Conservation (phyloP, 225 moss, liverwort and hornwort genomes). For the Physcomitrium patens region DNA sequence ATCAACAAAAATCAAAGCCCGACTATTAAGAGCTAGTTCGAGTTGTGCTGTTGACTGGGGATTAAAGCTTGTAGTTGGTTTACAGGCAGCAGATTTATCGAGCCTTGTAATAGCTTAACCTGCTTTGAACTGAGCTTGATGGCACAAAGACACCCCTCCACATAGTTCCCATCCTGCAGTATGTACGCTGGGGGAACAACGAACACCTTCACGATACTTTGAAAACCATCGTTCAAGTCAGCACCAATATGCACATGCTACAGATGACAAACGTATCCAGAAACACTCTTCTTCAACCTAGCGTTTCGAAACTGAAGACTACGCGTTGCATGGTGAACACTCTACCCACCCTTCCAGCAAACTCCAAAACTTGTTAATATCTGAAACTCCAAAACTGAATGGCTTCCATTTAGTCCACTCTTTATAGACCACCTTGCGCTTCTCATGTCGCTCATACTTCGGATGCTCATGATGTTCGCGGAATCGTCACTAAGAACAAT, state of each 20-base stretch:
- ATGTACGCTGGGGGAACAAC: not conserved
- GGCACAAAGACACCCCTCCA: slow-evolving; percentile 74
- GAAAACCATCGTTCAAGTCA: not conserved
- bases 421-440: slow-evolving; percentile 62
- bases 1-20: not conserved
- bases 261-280: not conserved
- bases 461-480: slow-evolving; percentile 56
- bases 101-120: slow-evolving; percentile 66
- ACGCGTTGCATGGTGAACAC: not conserved
- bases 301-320: not conserved
- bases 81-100: slow-evolving; percentile 71
- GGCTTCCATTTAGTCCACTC: slow-evolving; percentile 63
- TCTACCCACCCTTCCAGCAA: slow-evolving; percentile 72
- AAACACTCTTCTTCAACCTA: not conserved
- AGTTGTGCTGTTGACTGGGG: slow-evolving; percentile 68
- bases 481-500: slow-evolving; percentile 54
- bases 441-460: slow-evolving; percentile 43
- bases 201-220: slow-evolving; percentile 3
- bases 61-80: slow-evolving; percentile 64
- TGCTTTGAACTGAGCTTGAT: slow-evolving; percentile 61
- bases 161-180: slow-evolving; percentile 67
- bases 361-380: slow-evolving; percentile 72
- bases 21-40: slow-evolving; percentile 58
- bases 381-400: too few relatives aligned
- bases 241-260: slow-evolving; percentile 6